These are phyloP conservation scores for Diplocarpon rosae DNA, from an alignment of 2,329 filamentous ascomycete genomes.

Conservation along the genomic window DNA sequence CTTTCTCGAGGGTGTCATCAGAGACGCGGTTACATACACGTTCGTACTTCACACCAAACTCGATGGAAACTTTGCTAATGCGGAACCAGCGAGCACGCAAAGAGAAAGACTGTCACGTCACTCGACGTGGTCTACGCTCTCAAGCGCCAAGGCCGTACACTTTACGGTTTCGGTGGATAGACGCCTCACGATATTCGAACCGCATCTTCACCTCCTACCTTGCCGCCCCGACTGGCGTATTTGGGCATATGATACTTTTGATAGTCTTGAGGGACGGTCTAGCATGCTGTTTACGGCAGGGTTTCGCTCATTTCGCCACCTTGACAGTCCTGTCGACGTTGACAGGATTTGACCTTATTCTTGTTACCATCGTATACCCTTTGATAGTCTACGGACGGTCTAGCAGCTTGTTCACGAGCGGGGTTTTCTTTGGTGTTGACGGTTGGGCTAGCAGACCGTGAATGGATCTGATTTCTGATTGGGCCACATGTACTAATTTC, in stretches of 20 bases:
- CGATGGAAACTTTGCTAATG: background rate
- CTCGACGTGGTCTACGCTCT: slow-evolving; percentile 55
- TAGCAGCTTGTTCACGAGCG: slow-evolving; percentile 30
- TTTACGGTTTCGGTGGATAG: slow-evolving; percentile 61
- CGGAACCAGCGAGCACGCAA: slow-evolving; percentile 51
- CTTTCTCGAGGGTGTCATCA: slow-evolving; percentile 73
- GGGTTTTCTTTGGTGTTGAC: slow-evolving; percentile 18
- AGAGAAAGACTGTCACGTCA: slow-evolving; percentile 63
- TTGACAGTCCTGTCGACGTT: slow-evolving; percentile 12
- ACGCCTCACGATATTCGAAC: slow-evolving; percentile 17
- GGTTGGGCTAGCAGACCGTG: slow-evolving; percentile 8
- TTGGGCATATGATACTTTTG: slow-evolving; percentile 26
- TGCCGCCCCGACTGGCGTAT: background rate
- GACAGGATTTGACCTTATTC: slow-evolving; percentile 19
- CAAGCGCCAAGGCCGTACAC: slow-evolving; percentile 55
- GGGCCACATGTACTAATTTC: slow-evolving; percentile 12
- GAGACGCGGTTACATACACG: slow-evolving; percentile 64
- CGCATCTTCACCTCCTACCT: slow-evolving; percentile 6
- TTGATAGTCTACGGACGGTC: slow-evolving; percentile 29
- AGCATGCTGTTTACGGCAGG: slow-evolving; percentile 30
- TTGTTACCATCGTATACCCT: slow-evolving; percentile 20
- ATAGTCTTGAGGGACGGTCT: slow-evolving; percentile 28
- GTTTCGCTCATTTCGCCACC: slow-evolving; percentile 21
- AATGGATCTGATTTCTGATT: slow-evolving; percentile 1
- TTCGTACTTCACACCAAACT: background rate